phyloP scores from a whole-genome alignment of 1,139 yeast genomes.

The Geotrichum armillariae region DNA sequence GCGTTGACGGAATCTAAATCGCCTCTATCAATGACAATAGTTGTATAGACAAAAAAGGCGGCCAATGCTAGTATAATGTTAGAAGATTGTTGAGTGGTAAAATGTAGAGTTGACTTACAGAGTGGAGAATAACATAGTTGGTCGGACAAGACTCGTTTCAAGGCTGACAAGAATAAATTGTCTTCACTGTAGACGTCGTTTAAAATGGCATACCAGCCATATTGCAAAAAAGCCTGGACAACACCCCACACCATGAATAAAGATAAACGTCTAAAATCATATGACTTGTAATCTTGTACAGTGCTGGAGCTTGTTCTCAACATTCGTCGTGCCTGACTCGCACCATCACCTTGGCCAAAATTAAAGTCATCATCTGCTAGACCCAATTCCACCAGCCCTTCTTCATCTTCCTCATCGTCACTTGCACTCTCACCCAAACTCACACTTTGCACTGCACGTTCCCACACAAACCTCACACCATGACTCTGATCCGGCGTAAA shows the following conservation, averaged over 20 bases:
- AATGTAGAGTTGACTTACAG: constrained; percentile 31
- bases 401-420: constrained; percentile 28
- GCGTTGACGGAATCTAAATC: constrained; percentile 60
- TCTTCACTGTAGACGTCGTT: constrained; percentile 71
- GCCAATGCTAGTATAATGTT: constrained; percentile 48
- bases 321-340: constrained; percentile 11
- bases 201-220: constrained; percentile 84
- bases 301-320: constrained; percentile 42
- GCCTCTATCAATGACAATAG: constrained; percentile 77
- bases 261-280: constrained; percentile 67
- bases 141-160: constrained; percentile 85
- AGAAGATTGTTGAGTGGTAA: neutral
- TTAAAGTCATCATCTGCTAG: constrained; percentile 26
- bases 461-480: constrained; percentile 34
- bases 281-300: constrained; percentile 36
- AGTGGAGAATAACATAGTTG: constrained; percentile 88
- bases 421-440: neutral
- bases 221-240: constrained; percentile 77
- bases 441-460: constrained; percentile 38
- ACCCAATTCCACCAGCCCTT: constrained; percentile 37
- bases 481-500: constrained; percentile 29
- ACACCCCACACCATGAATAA: constrained; percentile 86
- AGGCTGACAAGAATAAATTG: constrained; percentile 78
- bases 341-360: constrained; percentile 26
- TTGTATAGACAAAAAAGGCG: constrained; percentile 80